Evolutionary conservation across 208 protist genomes (phyloP).

Genomic region (Trypanosoma mega): DNA sequence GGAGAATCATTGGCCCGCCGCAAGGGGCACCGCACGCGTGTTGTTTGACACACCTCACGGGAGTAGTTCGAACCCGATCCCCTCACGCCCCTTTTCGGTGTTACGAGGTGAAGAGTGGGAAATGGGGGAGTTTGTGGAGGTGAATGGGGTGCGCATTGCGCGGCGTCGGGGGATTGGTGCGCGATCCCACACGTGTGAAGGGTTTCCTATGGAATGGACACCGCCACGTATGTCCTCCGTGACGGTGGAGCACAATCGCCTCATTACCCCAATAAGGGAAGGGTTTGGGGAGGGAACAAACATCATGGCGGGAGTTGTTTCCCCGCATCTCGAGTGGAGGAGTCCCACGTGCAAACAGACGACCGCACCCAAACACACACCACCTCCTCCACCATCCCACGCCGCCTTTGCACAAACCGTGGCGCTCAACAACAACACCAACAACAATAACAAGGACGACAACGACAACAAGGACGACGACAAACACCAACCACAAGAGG

Average conservation of each 20-base stretch:
- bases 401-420: no score
- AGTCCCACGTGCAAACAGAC: no score
- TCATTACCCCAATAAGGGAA: neutral
- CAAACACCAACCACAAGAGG: no score
- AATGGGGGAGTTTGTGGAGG: conserved; percentile 17
- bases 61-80: neutral
- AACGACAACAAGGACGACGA: no score
- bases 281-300: neutral
- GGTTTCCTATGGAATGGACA: no score
- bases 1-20: neutral
- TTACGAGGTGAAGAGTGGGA: neutral
- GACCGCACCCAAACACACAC: no score
- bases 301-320: no score
- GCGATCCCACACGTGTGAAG: neutral
- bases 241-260: conserved; percentile 1
- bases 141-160: conserved; percentile 24
- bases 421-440: no score
- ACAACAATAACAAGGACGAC: no score
- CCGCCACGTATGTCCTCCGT: neutral
- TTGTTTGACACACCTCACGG: conserved; percentile 1
- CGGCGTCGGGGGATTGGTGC: conserved; percentile 7
- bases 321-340: no score
- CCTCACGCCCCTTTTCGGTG: neutral
- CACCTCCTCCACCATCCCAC: no score
- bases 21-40: conserved; percentile 1